Base-by-base conservation (phyloP, 192 early-diverging fungal genomes). In the Linnemannia zychae region DNA sequence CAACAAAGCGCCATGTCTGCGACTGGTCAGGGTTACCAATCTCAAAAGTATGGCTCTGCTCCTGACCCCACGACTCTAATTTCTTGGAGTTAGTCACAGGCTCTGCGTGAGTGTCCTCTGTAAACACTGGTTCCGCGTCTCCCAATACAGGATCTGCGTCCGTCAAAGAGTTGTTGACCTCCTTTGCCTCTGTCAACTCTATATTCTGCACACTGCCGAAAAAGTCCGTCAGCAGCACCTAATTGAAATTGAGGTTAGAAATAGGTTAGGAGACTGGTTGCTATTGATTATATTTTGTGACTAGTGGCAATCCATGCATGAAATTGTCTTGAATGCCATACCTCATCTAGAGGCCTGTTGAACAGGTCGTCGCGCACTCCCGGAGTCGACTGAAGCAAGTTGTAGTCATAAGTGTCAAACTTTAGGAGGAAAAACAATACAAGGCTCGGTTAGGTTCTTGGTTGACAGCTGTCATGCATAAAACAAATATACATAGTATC, bases 131-230 rank as follows among this genome's bases (percentile, higher is more conserved):
- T 40, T 68, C 82, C 37, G 70, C 34, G 22, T 75, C 82, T 12
- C 47, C 53, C 13, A 7, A 31, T 7, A 65, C 47, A 28, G 48
- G 6, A 15, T 74, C 71, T 7, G 16, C 47, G 22, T 57, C 70
- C 33, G 71, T 17, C 38, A 33, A 17, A 2, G 73, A 38, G 36
- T 47, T 44, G 15, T 18, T 15, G 17, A 69, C 47, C 2, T 76
- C 69, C 63, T 79, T 76, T 9, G 78, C 24, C 31, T 87, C 82
- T 47, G 96, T 98, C 72, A 99, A 86, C 88, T 98, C 95, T 20
- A 98, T 90, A 75, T 93, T 96, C 78, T 98, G 97, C 28, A 99
- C 97, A 34, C 92, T 96, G 48, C 98, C 98, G 86, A 99, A 98
- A 83, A 99, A 99, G 84, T 99, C 98, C 0, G 97, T 98, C 33